Evolutionary conservation across 106 monocot species (phyloP).

Genomic region (Allium fistulosum): DNA sequence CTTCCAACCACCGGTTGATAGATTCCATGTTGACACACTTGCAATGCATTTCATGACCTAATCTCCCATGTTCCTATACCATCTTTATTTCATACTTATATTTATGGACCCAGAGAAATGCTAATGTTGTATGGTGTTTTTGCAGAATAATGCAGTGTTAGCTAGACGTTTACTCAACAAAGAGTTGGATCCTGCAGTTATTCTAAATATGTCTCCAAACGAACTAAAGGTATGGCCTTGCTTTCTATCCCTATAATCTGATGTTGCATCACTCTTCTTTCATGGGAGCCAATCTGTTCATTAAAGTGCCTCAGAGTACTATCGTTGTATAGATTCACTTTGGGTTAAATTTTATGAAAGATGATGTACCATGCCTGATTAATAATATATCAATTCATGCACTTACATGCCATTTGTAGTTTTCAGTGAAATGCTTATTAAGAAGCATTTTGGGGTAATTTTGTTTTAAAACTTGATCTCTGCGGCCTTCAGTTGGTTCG

Average conservation of each 20-base stretch:
- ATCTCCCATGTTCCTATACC: no score
- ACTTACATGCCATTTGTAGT: no score
- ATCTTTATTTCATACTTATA: no score
- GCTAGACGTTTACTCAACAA: conserved; percentile 48
- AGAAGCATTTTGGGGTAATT: no score
- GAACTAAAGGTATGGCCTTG: conserved; percentile 42
- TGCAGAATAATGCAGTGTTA: conserved; percentile 46
- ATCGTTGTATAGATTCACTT: not conserved
- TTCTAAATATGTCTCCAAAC: conserved; percentile 57
- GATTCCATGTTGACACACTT: no score
- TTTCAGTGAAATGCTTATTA: no score
- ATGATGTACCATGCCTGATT: not conserved
- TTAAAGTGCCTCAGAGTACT: not conserved
- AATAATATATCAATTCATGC: no score
- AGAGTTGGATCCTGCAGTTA: conserved; percentile 41
- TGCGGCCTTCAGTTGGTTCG: no score
- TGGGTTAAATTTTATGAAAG: not conserved
- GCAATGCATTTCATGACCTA: no score
- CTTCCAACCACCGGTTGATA: no score
- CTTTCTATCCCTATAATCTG: not conserved
- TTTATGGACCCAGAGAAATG: no score
- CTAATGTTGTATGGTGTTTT: not conserved
- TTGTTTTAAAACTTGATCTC: no score
- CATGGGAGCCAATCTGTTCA: not conserved
- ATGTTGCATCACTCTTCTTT: not conserved